These are phyloP conservation scores for Tolypocladium tropicale DNA, from an alignment of 2,329 filamentous ascomycete species.

Conservation along the genomic window DNA sequence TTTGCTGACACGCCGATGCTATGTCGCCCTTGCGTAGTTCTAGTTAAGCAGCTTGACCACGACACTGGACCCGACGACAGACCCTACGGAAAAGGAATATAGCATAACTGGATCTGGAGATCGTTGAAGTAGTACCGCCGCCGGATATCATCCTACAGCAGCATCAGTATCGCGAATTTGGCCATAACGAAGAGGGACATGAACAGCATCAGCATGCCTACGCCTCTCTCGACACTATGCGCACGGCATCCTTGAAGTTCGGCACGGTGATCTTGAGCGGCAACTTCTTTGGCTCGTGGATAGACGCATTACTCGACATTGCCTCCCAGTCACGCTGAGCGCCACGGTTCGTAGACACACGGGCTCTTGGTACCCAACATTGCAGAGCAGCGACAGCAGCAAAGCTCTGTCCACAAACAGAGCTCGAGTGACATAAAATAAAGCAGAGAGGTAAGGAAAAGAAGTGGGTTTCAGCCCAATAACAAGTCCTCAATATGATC, in stretches of 20 bases:
- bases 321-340: constrained; percentile 7
- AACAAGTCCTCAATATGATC: too few relatives aligned
- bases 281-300: constrained; percentile 3
- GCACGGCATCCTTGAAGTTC: constrained; percentile 19
- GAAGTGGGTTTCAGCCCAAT: too few relatives aligned
- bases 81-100: constrained; percentile 27
- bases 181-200: constrained; percentile 24
- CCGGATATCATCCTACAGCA: constrained; percentile 21
- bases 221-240: constrained; percentile 23
- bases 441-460: too few relatives aligned
- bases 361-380: too few relatives aligned
- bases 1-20: constrained; percentile 36
- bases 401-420: too few relatives aligned
- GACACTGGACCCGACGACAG: constrained; percentile 22
- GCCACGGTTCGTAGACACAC: too few relatives aligned
- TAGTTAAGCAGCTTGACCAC: constrained; percentile 46
- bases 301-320: not conserved
- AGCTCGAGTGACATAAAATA: too few relatives aligned
- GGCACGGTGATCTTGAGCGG: constrained; percentile 14
- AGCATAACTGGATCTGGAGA: constrained; percentile 31
- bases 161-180: constrained; percentile 20
- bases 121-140: constrained; percentile 21
- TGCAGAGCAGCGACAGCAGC: too few relatives aligned
- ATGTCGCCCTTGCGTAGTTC: constrained; percentile 47
- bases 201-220: constrained; percentile 21